phyloP scores from a whole-genome alignment of 2,329 filamentous ascomycete species.

The Coniochaeta sp. region DNA sequence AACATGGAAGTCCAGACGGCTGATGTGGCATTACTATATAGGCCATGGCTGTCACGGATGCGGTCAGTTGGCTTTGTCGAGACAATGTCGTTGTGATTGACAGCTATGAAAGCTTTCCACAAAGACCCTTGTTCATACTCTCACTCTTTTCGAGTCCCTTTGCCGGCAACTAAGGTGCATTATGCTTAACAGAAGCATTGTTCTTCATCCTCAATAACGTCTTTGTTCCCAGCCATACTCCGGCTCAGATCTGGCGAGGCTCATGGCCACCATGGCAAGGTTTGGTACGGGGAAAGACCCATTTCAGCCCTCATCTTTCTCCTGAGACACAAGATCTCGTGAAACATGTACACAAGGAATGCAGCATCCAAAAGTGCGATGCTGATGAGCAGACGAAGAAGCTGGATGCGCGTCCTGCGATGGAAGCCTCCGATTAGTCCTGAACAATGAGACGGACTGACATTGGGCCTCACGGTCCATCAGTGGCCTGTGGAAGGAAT shows the following conservation, averaged over 20 bases:
- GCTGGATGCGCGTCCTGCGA: neutral
- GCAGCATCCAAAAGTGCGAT: neutral
- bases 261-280: neutral
- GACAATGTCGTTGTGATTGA: neutral
- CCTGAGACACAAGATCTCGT: neutral
- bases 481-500: no score
- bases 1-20: no score
- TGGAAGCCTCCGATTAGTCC: neutral
- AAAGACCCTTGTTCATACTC: neutral
- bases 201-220: neutral
- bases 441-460: neutral
- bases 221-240: neutral
- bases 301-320: neutral
- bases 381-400: neutral
- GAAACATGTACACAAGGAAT: neutral
- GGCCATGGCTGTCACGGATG: neutral
- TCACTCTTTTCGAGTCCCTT: neutral
- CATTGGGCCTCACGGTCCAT: no score
- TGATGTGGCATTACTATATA: no score
- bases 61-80: neutral
- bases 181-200: neutral
- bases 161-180: neutral
- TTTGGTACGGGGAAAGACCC: neutral
- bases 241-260: neutral
- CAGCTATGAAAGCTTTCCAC: neutral